Evolutionary conservation across 2,329 filamentous ascomycete species (phyloP).

Genomic region (Pseudogymnoascus sp.): DNA sequence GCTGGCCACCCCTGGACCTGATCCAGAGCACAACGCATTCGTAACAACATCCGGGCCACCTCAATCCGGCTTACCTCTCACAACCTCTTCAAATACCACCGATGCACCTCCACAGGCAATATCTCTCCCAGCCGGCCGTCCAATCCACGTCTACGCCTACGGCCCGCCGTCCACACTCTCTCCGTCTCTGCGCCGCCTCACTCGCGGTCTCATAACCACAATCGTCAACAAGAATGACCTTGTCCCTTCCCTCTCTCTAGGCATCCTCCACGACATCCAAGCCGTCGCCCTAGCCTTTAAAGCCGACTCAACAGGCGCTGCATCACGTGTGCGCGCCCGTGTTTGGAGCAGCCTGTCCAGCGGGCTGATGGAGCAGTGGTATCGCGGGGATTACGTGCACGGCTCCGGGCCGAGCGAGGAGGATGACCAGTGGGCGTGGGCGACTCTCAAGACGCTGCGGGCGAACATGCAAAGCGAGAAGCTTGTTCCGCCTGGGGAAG

Average conservation of each 20-base stretch:
- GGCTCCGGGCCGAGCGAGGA: constrained; percentile 36
- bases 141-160: constrained; percentile 73
- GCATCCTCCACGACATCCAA: constrained; percentile 67
- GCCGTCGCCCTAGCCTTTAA: constrained; percentile 65
- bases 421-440: constrained; percentile 61
- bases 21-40: constrained; percentile 37
- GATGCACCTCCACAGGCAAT: constrained; percentile 28
- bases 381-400: constrained; percentile 34
- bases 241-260: constrained; percentile 65
- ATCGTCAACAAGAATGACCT: constrained; percentile 66
- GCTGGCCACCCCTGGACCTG: constrained; percentile 41
- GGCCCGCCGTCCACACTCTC: constrained; percentile 68
- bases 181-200: constrained; percentile 58
- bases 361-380: constrained; percentile 55
- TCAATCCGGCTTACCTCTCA: constrained; percentile 36
- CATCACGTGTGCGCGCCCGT: constrained; percentile 56
- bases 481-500: constrained; percentile 66
- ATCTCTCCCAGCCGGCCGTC: constrained; percentile 56
- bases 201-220: constrained; percentile 66
- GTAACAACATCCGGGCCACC: constrained; percentile 48
- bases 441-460: constrained; percentile 57
- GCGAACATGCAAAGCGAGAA: constrained; percentile 62
- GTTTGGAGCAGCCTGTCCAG: constrained; percentile 58
- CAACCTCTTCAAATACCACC: constrained; percentile 41
- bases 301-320: constrained; percentile 58